Evolutionary conservation across 2,329 filamentous ascomycete species (phyloP), one percentile per base, ranked within the genome.

Genomic region (Penicillium sp.): DNA sequence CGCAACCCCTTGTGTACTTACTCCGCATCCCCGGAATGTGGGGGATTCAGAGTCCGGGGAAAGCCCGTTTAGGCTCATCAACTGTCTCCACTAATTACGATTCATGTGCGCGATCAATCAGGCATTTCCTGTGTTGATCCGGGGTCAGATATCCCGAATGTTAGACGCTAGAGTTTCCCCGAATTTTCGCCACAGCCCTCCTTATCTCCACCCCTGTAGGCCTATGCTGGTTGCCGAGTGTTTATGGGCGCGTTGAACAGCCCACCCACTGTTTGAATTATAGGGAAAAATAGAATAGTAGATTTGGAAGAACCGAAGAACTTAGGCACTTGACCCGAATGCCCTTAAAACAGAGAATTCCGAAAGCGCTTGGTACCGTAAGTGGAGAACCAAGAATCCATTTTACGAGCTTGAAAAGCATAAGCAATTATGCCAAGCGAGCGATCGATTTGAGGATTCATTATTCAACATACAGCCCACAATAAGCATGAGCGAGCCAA

Each of bases 1-100:
- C 27, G 46, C 16, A 26, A 33, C 39, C n/a, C 51, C 41, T 19
- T 49, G 29, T 29, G 19, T 27, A 45, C 48, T 60, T 27, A 45
- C 58, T 60, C 58, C 55, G 52, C 55, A 58, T 55, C 48, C 47
- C 45, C 56, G 45, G 53, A 56, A 43, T 41, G 35, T 53, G 52
- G 51, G 51, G 56, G 58, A 41, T 43, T 26, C 26, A 31, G 9
- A 26, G 22, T 58, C 53, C 52, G 47, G 37, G 47, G 35, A 52
- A 52, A 48, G 33, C 35, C 47, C 27, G 24, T 48, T 39, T 37
- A 27, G 26, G 26, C 31, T 27, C 41, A 29, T 9, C 16, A 14
- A 43, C 19, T 35, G 22, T n/a, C 46, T 14, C 47, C 52, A 19
- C 54, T 43, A 14, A 54, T 45, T 35, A 19, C 5, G 8, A 37